A percentile compares a stretch with the other conserved stretches of the same genome.
Evolutionary conservation across 495 filamentous ascomycete genomes (phyloP).

Genomic region (Aspergillus egyptiacus): DNA sequence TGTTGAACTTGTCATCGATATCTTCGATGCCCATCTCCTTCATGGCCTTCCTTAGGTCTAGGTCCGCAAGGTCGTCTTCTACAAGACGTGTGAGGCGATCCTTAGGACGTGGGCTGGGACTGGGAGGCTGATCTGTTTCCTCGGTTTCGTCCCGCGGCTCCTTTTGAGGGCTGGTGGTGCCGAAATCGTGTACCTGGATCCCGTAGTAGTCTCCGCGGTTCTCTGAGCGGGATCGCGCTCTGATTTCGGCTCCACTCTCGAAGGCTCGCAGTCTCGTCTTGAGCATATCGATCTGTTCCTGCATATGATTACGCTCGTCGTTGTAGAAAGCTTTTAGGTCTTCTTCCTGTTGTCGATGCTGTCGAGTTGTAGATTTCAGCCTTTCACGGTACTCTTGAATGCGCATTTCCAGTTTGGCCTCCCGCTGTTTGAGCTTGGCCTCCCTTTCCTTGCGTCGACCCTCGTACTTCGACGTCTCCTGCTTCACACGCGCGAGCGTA

Average conservation of each 20-base stretch:
- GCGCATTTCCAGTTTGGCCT: constrained; percentile 41
- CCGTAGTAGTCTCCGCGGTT: constrained; percentile 32
- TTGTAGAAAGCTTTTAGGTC: constrained; percentile 28
- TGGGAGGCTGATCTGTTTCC: constrained; percentile 34
- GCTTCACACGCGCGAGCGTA: constrained; percentile 47
- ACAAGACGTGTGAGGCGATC: constrained; percentile 20
- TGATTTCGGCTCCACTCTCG: constrained; percentile 24
- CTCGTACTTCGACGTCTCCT: constrained; percentile 49
- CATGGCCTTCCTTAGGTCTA: constrained; percentile 25
- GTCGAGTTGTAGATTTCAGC: constrained; percentile 30
- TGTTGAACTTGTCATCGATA: constrained; percentile 29
- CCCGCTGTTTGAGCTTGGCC: constrained; percentile 43
- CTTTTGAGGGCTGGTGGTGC: constrained; percentile 21
- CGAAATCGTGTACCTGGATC: constrained; percentile 31
- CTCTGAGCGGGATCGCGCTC: constrained; percentile 21
- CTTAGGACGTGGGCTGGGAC: constrained; percentile 39
- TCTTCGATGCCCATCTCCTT: constrained; percentile 21
- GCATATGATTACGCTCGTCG: constrained; percentile 33
- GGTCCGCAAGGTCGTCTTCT: constrained; percentile 22
- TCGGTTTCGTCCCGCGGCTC: constrained; percentile 29
- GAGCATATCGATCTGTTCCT: constrained; percentile 30
- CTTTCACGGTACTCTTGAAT: constrained; percentile 43
- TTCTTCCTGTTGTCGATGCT: constrained; percentile 37
- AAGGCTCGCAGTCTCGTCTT: constrained; percentile 26
- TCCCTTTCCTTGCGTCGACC: constrained; percentile 48